A percentile compares a stretch with the other conserved stretches of the same genome.
Evolutionary conservation across 2,329 filamentous ascomycete genomes (phyloP).

Genomic region (Neospermospora avenae): DNA sequence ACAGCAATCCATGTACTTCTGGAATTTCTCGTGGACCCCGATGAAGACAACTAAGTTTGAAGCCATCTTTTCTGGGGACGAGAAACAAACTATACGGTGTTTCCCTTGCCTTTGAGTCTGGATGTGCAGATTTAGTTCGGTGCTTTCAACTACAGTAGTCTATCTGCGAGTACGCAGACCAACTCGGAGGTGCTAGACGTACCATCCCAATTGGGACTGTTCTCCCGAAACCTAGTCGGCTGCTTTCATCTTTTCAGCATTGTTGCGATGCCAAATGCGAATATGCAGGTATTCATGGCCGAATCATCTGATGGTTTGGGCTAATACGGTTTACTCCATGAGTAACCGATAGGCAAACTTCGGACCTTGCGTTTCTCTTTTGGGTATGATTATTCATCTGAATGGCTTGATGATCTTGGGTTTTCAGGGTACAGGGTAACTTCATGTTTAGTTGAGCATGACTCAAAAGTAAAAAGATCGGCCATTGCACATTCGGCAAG

Average conservation of each 20-base stretch:
- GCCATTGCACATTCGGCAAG: slow-evolving; percentile 9
- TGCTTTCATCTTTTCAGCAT: neutral
- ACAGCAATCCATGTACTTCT: neutral
- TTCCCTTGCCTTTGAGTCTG: neutral
- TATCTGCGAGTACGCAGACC: neutral
- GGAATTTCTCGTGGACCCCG: neutral
- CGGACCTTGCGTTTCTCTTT: no score
- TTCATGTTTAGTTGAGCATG: neutral
- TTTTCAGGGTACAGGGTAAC: neutral
- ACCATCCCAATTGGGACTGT: neutral
- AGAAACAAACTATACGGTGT: neutral
- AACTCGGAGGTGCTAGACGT: neutral
- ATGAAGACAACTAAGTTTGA: neutral
- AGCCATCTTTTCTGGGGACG: neutral
- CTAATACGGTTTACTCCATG: no score
- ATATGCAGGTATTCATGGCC: no score
- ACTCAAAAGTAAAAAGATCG: slow-evolving; percentile 1
- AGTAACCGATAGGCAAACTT: no score
- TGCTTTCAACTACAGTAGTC: neutral
- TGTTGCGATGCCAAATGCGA: neutral
- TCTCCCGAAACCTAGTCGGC: neutral
- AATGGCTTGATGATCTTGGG: neutral
- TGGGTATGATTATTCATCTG: neutral
- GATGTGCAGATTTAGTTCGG: neutral
- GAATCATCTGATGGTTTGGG: no score